These are phyloP conservation scores for Eucalyptus sp. DNA, from an alignment of 345 rosid species.

Conservation along the genomic window DNA sequence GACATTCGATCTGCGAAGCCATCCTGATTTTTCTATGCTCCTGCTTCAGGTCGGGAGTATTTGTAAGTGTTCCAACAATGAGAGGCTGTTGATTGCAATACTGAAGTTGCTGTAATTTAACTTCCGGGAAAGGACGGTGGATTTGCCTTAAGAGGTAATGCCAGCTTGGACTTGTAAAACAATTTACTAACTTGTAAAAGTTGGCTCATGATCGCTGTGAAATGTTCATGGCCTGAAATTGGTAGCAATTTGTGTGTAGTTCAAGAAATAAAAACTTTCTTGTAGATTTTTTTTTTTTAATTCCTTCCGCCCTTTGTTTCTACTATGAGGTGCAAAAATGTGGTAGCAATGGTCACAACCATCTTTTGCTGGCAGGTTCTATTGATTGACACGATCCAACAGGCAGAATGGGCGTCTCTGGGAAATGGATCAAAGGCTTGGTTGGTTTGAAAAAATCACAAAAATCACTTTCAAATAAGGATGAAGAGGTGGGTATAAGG, in stretches of 20 bases:
- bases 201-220: background rate
- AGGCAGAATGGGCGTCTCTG: constrained; percentile 66
- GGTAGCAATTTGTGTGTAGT: background rate
- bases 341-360: background rate
- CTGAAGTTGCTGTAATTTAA: background rate
- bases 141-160: background rate
- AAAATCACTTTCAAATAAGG: constrained; percentile 48
- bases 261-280: background rate
- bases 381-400: background rate
- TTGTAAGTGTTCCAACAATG: background rate
- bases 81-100: background rate
- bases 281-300: background rate
- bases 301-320: background rate
- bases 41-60: background rate
- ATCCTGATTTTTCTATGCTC: background rate
- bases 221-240: background rate
- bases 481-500: constrained; percentile 35
- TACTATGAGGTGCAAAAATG: background rate
- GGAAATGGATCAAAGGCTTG: constrained; percentile 81
- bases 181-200: background rate
- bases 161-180: background rate
- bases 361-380: background rate
- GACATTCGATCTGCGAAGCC: background rate
- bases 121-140: background rate
- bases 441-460: constrained; percentile 68